Conservation (phyloP, 108 stramenopile species). For the Nannochloropsis granulata region DNA sequence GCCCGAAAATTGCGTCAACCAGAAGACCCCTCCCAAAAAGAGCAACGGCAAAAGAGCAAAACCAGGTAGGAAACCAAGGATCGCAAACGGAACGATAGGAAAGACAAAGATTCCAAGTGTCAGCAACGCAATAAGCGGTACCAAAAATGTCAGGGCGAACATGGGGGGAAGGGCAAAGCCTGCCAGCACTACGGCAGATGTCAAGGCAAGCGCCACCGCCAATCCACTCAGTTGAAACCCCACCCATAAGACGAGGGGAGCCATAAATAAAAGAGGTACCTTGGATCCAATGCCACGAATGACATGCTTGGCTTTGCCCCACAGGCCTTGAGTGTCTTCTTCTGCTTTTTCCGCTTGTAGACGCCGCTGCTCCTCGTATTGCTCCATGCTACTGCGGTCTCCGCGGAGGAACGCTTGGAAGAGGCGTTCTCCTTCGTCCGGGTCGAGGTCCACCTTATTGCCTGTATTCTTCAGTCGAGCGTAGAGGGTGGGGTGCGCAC, state of each 20-base stretch:
- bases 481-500: background rate
- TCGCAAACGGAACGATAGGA: background rate
- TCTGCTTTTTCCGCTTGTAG: background rate
- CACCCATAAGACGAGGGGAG: background rate
- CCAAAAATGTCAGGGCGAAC: background rate
- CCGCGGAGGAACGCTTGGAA: background rate
- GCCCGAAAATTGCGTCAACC: background rate
- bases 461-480: background rate
- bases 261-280: background rate
- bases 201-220: background rate
- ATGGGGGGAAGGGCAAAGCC: background rate
- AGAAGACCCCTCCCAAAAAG: background rate
- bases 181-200: background rate
- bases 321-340: background rate
- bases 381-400: background rate
- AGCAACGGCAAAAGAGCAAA: background rate
- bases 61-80: background rate
- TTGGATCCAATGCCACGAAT: background rate
- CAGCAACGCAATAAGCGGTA: background rate
- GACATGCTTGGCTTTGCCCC: background rate
- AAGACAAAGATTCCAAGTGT: background rate
- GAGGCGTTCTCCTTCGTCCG: background rate
- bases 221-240: background rate
- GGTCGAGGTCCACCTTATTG: background rate
- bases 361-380: background rate